Base-by-base conservation (phyloP, 1,284 basidiomycete genomes). In the Malassezia furfur region DNA sequence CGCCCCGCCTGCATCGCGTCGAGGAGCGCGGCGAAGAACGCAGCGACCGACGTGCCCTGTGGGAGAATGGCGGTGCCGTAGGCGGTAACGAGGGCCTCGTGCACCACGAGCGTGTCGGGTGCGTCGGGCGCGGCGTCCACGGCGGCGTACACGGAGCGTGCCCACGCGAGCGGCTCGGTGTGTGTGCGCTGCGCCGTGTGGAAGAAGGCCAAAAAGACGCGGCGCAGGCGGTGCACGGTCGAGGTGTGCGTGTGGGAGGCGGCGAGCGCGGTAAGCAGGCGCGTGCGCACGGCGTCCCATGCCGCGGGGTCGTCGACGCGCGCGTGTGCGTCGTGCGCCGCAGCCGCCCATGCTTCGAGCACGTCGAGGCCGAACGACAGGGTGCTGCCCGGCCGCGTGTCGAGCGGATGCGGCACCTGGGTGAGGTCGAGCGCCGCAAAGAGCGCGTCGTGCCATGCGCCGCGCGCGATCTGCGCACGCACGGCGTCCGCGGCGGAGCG, bases 341-440 rank as follows among this genome's bases (percentile, higher is more conserved):
- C 14, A 5, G 11, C 11, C 1, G 22, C 25, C 50, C 55, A 52
- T 2, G 38, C 40, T 6, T 44, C 45, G n/a, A 52, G 21, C 14
- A 30, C 45, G 30, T 57, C 55, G 31, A 57, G 25, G 25, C 45
- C 55, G 11, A 31, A 19, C 9, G 55, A 37, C 40, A 57, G 15
- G n/a, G 55, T 57, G 31, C 50, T 48, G 3, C 55, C 55, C 2
- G 19, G 10, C 9, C 31, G 45, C 17, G 11, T 30, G 35, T 37
- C 55, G 11, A 28, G 25, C 4, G 36, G 14, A 31, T 57, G 55
- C 25, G 55, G 50, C 35, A 25, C 19, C 36, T 44, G 50, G 2
- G 52, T 8, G 17, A 47, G 45, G 22, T 25, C 25, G n/a, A 45
- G 22, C 9, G 22, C 22, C 1, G 5, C 17, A 5, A 12, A 5